A percentile compares a stretch with the other conserved stretches of the same genome.
These are phyloP conservation scores for Candida tropicalis DNA, from an alignment of 1,139 yeast genomes.

Conservation along the genomic window DNA sequence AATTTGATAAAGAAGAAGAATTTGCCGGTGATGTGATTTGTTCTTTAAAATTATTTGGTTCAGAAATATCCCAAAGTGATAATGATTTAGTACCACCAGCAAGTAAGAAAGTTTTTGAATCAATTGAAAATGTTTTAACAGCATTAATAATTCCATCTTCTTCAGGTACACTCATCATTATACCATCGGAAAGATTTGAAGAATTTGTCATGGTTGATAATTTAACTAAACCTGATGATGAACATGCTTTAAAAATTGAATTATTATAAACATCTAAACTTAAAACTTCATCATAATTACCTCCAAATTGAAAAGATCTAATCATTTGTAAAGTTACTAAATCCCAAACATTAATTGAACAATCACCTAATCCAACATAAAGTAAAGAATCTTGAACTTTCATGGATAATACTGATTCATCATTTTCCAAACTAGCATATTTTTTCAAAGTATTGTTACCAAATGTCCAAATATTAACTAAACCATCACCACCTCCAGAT, in stretches of 20 bases:
- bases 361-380: constrained; percentile 78
- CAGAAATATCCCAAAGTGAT: constrained; percentile 40
- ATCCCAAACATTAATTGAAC: constrained; percentile 81
- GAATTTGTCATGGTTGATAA: constrained; percentile 42
- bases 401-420: constrained; percentile 71
- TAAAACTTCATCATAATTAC: constrained; percentile 34
- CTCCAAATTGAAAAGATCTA: constrained; percentile 50
- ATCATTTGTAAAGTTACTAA: constrained; percentile 75
- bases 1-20: neutral
- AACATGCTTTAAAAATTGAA: constrained; percentile 58
- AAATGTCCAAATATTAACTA: constrained; percentile 72
- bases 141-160: constrained; percentile 25
- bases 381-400: constrained; percentile 62
- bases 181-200: constrained; percentile 11
- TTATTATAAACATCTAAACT: constrained; percentile 51
- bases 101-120: constrained; percentile 30
- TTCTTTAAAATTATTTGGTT: constrained; percentile 18
- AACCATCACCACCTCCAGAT: constrained; percentile 89
- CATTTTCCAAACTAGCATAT: constrained; percentile 57
- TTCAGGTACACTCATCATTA: constrained; percentile 17
- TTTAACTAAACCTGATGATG: constrained; percentile 55
- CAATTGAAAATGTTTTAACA: constrained; percentile 28
- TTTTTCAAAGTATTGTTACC: constrained; percentile 16
- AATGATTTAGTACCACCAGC: constrained; percentile 43
- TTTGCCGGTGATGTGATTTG: neutral